Conservation (phyloP, 768 basidiomycete species). For the Steccherinum ochraceum region DNA sequence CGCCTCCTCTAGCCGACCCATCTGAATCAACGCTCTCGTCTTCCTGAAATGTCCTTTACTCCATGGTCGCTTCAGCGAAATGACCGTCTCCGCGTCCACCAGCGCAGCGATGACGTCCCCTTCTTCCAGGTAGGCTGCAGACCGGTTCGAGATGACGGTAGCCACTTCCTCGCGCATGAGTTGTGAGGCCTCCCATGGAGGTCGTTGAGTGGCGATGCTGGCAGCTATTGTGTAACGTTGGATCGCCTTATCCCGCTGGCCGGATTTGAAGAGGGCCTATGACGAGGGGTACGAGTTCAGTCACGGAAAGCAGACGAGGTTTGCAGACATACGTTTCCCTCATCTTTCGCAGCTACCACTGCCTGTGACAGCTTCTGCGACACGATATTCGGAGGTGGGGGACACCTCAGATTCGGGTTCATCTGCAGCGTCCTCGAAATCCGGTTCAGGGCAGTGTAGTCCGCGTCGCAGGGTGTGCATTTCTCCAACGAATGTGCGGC, state of each 20-base stretch:
- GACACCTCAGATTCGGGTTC: slow-evolving; percentile 70
- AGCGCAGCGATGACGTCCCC: slow-evolving; percentile 73
- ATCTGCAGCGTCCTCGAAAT: slow-evolving; percentile 62
- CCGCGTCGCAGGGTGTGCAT: slow-evolving; percentile 66
- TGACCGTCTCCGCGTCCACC: slow-evolving; percentile 88
- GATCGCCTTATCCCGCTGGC: slow-evolving; percentile 66
- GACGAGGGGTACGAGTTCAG: slow-evolving; percentile 10
- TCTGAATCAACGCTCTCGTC: slow-evolving; percentile 78
- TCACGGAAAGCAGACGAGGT: background rate
- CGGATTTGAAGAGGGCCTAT: slow-evolving; percentile 73
- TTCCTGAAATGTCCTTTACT: slow-evolving; percentile 95
- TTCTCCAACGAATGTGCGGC: slow-evolving; percentile 61
- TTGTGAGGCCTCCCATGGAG: slow-evolving; percentile 84
- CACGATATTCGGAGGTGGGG: slow-evolving; percentile 73
- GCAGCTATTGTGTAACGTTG: slow-evolving; percentile 75
- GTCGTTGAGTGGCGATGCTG: slow-evolving; percentile 69
- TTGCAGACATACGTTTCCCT: slow-evolving; percentile 86
- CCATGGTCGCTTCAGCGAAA: slow-evolving; percentile 81
- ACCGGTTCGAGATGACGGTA: slow-evolving; percentile 85
- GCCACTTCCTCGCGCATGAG: slow-evolving; percentile 87
- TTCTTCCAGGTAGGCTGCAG: slow-evolving; percentile 75
- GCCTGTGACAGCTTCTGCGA: slow-evolving; percentile 70
- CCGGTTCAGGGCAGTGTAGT: slow-evolving; percentile 73
- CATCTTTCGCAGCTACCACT: slow-evolving; percentile 80
- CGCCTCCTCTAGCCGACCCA: slow-evolving; percentile 67